These are phyloP conservation scores for Poa pratensis DNA, from an alignment of 176 grass and related monocot genomes.

Conservation along the genomic window DNA sequence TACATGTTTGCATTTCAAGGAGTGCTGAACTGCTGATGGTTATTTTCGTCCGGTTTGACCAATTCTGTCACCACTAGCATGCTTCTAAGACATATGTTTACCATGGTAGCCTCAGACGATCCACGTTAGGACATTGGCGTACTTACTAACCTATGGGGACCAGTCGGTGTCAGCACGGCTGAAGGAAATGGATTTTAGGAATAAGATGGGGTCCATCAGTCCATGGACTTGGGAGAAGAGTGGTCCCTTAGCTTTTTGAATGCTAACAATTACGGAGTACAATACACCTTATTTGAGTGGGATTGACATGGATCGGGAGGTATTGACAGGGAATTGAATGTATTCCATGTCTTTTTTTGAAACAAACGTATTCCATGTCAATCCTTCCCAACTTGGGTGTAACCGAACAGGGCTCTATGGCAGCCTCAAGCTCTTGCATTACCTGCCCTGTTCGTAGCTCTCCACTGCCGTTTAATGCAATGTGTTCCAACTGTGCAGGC, in stretches of 20 bases:
- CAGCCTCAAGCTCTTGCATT: background rate
- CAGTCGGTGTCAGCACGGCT: background rate
- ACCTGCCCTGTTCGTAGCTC: background rate
- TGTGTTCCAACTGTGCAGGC: conserved; percentile 45
- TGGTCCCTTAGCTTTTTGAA: background rate
- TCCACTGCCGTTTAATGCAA: background rate
- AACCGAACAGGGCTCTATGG: too few relatives aligned
- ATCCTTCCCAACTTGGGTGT: too few relatives aligned
- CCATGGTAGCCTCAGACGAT: background rate
- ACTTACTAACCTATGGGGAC: background rate
- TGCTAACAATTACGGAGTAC: background rate
- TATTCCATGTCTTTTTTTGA: too few relatives aligned
- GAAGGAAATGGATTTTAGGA: background rate
- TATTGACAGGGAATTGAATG: too few relatives aligned
- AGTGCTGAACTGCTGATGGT: too few relatives aligned
- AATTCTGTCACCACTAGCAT: background rate
- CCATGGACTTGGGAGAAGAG: background rate
- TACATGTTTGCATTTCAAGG: background rate
- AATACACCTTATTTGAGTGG: too few relatives aligned
- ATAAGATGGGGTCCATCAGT: background rate
- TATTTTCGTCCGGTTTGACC: background rate
- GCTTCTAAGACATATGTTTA: background rate
- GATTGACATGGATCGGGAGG: too few relatives aligned
- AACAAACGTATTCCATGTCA: too few relatives aligned
- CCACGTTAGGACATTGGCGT: background rate